phyloP scores from a whole-genome alignment of 2,329 filamentous ascomycete genomes.

The Aspergillus proliferans region DNA sequence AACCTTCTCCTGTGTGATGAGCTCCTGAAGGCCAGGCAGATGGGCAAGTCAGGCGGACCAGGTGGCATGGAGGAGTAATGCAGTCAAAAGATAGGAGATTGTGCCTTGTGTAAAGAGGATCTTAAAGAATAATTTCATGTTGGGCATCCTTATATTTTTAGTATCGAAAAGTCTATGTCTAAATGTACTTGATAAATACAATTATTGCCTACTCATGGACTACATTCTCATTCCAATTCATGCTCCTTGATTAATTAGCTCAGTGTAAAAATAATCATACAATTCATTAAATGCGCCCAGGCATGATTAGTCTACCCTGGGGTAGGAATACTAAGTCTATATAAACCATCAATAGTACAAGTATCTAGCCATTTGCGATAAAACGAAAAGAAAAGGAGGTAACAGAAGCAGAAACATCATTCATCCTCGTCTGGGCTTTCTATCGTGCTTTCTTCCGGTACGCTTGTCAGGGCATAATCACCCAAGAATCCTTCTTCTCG shows the following conservation, averaged over 20 bases:
- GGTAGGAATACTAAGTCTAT: background rate
- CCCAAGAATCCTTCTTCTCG: slow-evolving; percentile 69
- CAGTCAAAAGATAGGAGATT: slow-evolving; percentile 14
- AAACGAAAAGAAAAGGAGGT: background rate
- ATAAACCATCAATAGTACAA: slow-evolving; percentile 1
- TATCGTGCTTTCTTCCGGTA: slow-evolving; percentile 22
- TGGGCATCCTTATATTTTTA: slow-evolving; percentile 2
- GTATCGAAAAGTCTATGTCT: slow-evolving; percentile 10
- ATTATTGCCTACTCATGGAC: background rate
- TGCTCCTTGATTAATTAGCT: background rate
- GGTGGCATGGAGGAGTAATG: slow-evolving; percentile 39
- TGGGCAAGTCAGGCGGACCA: slow-evolving; percentile 52
- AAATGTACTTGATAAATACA: slow-evolving; percentile 13
- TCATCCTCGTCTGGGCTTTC: slow-evolving; percentile 14
- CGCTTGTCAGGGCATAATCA: slow-evolving; percentile 50
- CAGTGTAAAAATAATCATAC: background rate
- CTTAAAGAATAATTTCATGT: slow-evolving; percentile 11
- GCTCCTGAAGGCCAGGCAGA: slow-evolving; percentile 94
- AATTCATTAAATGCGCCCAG: background rate
- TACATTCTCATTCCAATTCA: background rate
- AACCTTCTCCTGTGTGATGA: slow-evolving; percentile 95
- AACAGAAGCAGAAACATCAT: background rate
- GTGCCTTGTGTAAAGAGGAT: slow-evolving; percentile 15
- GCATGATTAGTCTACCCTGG: background rate
- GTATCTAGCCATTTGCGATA: background rate